phyloP scores from a whole-genome alignment of 2,329 filamentous ascomycete species.

The Stagonosporopsis vannaccii region DNA sequence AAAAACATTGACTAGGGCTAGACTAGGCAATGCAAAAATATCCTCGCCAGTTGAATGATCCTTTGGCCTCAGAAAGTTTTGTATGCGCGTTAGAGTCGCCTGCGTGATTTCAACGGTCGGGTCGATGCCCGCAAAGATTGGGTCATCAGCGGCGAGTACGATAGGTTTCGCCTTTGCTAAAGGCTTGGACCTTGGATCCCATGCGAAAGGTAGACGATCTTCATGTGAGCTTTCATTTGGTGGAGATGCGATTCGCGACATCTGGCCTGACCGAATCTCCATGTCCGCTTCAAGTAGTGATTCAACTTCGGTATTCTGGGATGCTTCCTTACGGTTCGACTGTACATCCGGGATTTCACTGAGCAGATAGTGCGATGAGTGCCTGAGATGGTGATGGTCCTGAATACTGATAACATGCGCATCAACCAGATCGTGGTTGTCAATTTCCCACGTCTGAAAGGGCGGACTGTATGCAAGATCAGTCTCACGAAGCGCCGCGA shows the following conservation, averaged over 20 bases:
- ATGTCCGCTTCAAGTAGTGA: background rate
- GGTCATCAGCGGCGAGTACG: slow-evolving; percentile 3
- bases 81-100: background rate
- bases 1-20: slow-evolving; percentile 14
- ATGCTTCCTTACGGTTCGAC: background rate
- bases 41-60: background rate
- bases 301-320: background rate
- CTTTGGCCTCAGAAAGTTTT: background rate
- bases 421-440: background rate
- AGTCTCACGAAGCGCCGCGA: slow-evolving; percentile 14
- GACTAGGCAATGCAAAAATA: slow-evolving; percentile 5
- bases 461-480: slow-evolving; percentile 13
- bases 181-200: slow-evolving; percentile 11
- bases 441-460: background rate
- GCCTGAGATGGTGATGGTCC: background rate
- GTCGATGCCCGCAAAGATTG: slow-evolving; percentile 8
- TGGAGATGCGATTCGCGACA: slow-evolving; percentile 5
- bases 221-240: slow-evolving; percentile 15
- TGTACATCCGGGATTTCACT: background rate
- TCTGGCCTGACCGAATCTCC: background rate
- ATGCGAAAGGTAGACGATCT: slow-evolving; percentile 12
- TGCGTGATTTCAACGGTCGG: background rate
- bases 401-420: background rate
- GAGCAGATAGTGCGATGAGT: too few relatives aligned
- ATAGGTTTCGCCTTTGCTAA: slow-evolving; percentile 12